These are phyloP conservation scores for Trichoderma sp. DNA, from an alignment of 2,329 filamentous ascomycete genomes.

Conservation along the genomic window DNA sequence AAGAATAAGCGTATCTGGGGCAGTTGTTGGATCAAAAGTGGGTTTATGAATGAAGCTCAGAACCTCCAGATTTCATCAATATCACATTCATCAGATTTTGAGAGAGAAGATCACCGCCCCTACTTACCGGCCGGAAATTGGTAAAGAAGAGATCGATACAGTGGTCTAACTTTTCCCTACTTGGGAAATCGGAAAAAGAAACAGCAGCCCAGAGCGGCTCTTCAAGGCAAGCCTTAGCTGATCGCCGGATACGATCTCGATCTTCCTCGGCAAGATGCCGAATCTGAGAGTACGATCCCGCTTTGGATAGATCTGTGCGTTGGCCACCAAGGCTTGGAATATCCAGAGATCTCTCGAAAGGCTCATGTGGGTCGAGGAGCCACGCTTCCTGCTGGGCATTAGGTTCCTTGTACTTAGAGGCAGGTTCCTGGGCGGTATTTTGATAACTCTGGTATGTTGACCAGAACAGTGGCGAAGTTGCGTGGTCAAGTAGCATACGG, in stretches of 20 bases:
- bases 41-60: background rate
- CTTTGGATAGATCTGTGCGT: background rate
- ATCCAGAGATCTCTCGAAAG: background rate
- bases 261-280: background rate
- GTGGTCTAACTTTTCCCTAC: background rate
- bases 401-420: background rate
- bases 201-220: background rate
- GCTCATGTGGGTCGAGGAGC: background rate
- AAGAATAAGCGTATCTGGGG: background rate
- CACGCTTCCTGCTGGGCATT: background rate
- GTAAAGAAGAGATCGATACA: background rate
- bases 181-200: background rate
- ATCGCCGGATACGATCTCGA: background rate
- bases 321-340: background rate
- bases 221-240: background rate
- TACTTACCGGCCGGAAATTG: background rate
- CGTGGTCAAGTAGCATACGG: background rate
- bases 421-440: background rate
- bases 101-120: too few relatives aligned
- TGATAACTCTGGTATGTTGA: background rate
- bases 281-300: background rate
- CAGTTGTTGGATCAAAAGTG: background rate
- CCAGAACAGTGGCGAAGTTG: background rate
- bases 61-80: background rate
- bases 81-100: background rate